Evolutionary conservation across 2,329 filamentous ascomycete species (phyloP).

Genomic region (Claviceps pusilla): DNA sequence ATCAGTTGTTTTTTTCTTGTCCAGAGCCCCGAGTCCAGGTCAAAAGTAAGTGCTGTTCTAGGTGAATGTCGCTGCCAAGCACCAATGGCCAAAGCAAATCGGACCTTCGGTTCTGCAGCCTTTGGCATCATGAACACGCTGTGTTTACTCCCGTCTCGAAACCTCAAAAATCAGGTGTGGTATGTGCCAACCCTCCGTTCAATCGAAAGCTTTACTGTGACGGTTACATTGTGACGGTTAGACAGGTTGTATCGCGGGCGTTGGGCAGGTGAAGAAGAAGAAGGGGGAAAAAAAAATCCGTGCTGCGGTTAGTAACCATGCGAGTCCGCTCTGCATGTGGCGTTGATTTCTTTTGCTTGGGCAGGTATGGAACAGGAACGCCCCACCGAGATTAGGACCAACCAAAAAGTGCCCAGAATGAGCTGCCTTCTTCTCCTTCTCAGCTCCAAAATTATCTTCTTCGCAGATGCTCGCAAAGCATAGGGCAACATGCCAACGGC

Average conservation of each 20-base stretch:
- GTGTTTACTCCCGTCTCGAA: background rate
- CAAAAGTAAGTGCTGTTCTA: background rate
- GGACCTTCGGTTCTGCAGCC: background rate
- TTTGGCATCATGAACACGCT: background rate
- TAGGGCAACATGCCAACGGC: background rate
- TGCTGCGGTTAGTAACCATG: background rate
- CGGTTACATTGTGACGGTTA: background rate
- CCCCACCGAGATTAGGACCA: background rate
- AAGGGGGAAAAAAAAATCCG: no score
- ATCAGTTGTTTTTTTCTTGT: conserved; percentile 4
- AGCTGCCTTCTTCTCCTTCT: no score
- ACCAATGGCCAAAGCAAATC: background rate
- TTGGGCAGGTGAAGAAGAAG: background rate
- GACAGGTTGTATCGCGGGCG: background rate
- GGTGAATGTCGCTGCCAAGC: background rate
- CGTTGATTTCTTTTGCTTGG: background rate
- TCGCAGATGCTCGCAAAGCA: background rate
- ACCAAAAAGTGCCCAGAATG: background rate
- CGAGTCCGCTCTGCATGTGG: background rate
- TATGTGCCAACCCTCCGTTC: no score
- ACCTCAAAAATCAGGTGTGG: background rate
- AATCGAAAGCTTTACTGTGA: background rate
- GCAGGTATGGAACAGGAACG: background rate
- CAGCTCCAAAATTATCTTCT: no score
- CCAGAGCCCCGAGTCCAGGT: no score